Evolutionary conservation across 345 rosid species (phyloP).

Genomic region (Gossypium turneri): DNA sequence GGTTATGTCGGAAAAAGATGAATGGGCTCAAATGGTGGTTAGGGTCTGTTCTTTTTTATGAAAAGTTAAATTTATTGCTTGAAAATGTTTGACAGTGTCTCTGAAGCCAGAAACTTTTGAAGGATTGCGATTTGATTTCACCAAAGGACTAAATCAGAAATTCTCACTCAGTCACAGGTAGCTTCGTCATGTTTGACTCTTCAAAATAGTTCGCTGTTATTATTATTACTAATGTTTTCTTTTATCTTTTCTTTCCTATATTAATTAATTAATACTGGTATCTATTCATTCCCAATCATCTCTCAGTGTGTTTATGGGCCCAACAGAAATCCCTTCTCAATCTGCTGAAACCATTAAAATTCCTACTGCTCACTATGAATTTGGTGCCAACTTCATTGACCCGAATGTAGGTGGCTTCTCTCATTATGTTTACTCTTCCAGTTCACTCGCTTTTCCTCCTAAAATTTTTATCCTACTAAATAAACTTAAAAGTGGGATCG

Average conservation of each 20-base stretch:
- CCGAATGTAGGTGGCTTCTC: slow-evolving; percentile 46
- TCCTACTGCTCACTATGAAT: slow-evolving; percentile 87
- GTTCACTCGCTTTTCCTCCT: neutral
- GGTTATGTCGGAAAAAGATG: neutral
- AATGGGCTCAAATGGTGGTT: neutral
- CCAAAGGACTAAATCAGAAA: slow-evolving; percentile 77
- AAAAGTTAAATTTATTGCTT: slow-evolving; percentile 2
- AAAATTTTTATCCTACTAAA: neutral
- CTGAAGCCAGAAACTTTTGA: slow-evolving; percentile 88
- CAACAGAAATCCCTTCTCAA: slow-evolving; percentile 87
- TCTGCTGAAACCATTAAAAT: slow-evolving; percentile 78
- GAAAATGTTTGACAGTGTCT: slow-evolving; percentile 63
- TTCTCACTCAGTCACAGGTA: slow-evolving; percentile 93
- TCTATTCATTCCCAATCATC: slow-evolving; percentile 8
- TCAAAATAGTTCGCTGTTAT: neutral
- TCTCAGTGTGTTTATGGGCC: slow-evolving; percentile 89
- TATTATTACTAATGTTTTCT: neutral
- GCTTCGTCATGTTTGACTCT: neutral
- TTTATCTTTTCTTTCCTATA: slow-evolving; percentile 8
- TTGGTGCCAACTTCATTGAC: slow-evolving; percentile 86
- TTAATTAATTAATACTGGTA: neutral
- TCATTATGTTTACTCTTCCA: neutral
- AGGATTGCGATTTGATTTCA: slow-evolving; percentile 94
- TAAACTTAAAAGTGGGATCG: neutral
- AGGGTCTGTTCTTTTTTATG: neutral